Evolutionary conservation across 2,329 filamentous ascomycete species (phyloP), one percentile per base, ranked within the genome.

Genomic region (Aspergillus transmontanensis): DNA sequence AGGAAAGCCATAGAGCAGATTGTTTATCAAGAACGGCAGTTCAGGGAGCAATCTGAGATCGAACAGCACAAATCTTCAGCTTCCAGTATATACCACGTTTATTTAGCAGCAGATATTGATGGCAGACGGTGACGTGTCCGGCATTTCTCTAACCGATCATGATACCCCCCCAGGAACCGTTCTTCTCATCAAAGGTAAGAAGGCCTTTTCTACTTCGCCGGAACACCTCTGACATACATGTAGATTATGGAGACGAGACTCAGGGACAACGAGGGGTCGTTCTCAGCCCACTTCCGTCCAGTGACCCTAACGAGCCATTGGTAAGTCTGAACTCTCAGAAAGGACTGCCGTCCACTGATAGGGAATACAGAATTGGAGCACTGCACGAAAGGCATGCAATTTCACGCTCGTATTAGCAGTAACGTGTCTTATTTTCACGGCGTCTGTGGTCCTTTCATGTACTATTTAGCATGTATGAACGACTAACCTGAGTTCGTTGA

Each of bases 361-460:
- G 11, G 6, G 6, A 3, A 32, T 3, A 56, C 55, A 79, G 74
- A 83, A 84, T 67, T 84, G 82, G 82, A 74, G 76, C 19, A 75
- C 68, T 53, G 61, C 65, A 53, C 75, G 80, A 23, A 84, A 84
- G 60, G 61, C 69, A 6, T 51, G 78, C 59, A 83, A 84, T 60
- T 82, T 79, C 63, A 69, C 67, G 16, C 73, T 84, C 5, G 75
- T 79, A 0, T 72, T 73, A 23, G 79, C 79, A 57, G 83, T 82
- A 60, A 79, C 78, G 2, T 71, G 80, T 43, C 73, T 82, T 65
- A 74, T 82, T 11, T 82, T 79, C 62, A 78, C 76, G 11, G 75
- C 79, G 73, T 75, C 36, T 60, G 69, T 50, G 9, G 21, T 16
- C 10, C 21, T 45, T 1, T 9, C 9, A 30, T 30, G 3, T 19